These are phyloP conservation scores for Psilocybe sp. DNA, from an alignment of 768 basidiomycete species.

Conservation along the genomic window DNA sequence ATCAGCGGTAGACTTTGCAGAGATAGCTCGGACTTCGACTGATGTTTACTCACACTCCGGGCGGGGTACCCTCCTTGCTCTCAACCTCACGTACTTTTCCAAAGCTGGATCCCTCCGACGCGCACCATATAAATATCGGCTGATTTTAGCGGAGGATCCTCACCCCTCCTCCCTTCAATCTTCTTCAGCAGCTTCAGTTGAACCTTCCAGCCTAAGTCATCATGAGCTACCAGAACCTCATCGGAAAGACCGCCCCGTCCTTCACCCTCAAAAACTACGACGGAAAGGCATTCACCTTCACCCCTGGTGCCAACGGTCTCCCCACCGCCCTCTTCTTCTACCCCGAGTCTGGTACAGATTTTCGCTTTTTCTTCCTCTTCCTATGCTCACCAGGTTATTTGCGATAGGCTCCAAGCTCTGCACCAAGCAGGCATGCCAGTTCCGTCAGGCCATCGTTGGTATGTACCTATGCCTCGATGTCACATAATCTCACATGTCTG, in stretches of 20 bases:
- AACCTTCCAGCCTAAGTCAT: not conserved
- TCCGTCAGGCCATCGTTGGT: conserved; percentile 77
- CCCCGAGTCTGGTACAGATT: conserved; percentile 56
- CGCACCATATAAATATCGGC: too few relatives aligned
- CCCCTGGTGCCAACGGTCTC: conserved; percentile 50
- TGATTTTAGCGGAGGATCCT: too few relatives aligned
- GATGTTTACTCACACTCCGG: too few relatives aligned
- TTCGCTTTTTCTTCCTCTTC: not conserved
- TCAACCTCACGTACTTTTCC: too few relatives aligned
- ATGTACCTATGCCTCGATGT: conserved; percentile 17
- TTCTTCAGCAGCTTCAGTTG: not conserved
- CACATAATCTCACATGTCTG: conserved; percentile 1
- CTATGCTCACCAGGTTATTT: not conserved
- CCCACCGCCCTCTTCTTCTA: conserved; percentile 81
- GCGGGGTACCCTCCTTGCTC: too few relatives aligned
- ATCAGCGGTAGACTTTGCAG: too few relatives aligned
- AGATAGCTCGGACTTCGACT: too few relatives aligned
- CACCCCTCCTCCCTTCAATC: not conserved
- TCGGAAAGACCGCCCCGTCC: conserved; percentile 64
- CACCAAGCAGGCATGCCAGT: conserved; percentile 79
- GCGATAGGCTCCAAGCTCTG: conserved; percentile 71
- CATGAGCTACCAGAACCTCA: conserved; percentile 23
- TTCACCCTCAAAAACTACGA: conserved; percentile 65
- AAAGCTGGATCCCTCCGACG: too few relatives aligned
- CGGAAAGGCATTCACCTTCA: conserved; percentile 58